Evolutionary conservation across 108 stramenopile species (phyloP), one percentile per base, ranked within the genome.

Genomic region (Nitzschia sp.): DNA sequence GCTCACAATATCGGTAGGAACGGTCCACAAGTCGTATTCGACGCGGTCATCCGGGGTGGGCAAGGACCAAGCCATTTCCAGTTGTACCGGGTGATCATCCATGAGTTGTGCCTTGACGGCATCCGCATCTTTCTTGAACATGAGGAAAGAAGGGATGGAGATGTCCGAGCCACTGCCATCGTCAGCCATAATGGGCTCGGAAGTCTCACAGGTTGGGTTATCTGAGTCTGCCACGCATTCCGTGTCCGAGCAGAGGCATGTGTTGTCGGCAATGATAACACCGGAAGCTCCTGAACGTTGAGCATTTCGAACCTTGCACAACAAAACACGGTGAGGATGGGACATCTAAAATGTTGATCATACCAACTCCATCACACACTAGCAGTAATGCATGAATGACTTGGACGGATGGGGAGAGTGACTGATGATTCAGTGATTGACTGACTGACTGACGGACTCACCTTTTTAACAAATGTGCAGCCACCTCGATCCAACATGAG

Each of bases 131-230:
- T 88, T 63, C 72, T 93, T 92, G 79, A 85, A 88, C 76, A 95
- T 80, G 19, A 96, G 84, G 66, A 96, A 87, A 44, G 90, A 79
- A 23, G 97, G 95, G 53, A 97, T 97, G 66, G 90, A 79, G 72
- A 97, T 88, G 79, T 97, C 97, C 21, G 78, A 71, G 8, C 97
- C 97, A 50, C 83, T 85, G 36, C 97, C 95, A 72, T 97, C 97
- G 70, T 97, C 97, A n/a, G 97, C 97, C 97, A 97, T 96, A 77
- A 96, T 93, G 34, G 96, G 96, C 75, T 96, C 96, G 21, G 69
- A 61, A 28, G 81, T 80, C 78, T 89, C 85, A 66, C 90, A 92
- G 41, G 67, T 69, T 4, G 75, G 76, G 45, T 72, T 60, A 35
- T 78, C 79, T 38, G 44, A 25, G 21, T 68, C 73, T 17, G 73